phyloP scores from a whole-genome alignment of 2,329 filamentous ascomycete genomes.

The Penicillium sp. region DNA sequence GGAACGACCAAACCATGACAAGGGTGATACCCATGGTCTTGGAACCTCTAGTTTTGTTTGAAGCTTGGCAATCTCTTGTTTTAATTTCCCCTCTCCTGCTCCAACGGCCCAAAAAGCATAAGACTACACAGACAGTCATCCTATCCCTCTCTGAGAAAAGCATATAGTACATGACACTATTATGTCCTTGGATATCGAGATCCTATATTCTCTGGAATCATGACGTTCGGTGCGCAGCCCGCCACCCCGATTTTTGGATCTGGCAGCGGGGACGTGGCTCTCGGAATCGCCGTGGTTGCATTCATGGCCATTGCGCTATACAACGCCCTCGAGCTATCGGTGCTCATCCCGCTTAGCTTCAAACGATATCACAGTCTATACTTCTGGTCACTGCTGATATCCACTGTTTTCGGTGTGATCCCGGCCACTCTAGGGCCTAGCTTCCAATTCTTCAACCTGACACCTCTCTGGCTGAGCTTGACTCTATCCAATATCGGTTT shows the following conservation, averaged over 20 bases:
- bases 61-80: background rate
- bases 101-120: background rate
- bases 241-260: background rate
- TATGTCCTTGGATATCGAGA: background rate
- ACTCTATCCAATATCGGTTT: constrained; percentile 50
- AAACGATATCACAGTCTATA: constrained; percentile 5
- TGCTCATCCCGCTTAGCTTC: constrained; percentile 4
- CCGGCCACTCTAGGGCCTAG: constrained; percentile 32
- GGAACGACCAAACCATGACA: background rate
- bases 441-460: constrained; percentile 27
- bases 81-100: background rate
- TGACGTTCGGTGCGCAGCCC: background rate
- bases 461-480: constrained; percentile 25
- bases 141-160: background rate
- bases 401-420: constrained; percentile 10
- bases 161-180: background rate
- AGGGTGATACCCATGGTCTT: background rate
- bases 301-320: constrained; percentile 8
- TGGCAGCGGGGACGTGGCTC: background rate
- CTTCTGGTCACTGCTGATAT: constrained; percentile 4
- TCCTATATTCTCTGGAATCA: background rate
- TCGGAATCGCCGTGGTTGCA: background rate
- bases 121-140: background rate
- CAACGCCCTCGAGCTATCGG: constrained; percentile 3
- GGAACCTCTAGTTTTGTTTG: background rate